phyloP scores from a whole-genome alignment of 2,329 filamentous ascomycete genomes.

The Annulohypoxylon truncatum region DNA sequence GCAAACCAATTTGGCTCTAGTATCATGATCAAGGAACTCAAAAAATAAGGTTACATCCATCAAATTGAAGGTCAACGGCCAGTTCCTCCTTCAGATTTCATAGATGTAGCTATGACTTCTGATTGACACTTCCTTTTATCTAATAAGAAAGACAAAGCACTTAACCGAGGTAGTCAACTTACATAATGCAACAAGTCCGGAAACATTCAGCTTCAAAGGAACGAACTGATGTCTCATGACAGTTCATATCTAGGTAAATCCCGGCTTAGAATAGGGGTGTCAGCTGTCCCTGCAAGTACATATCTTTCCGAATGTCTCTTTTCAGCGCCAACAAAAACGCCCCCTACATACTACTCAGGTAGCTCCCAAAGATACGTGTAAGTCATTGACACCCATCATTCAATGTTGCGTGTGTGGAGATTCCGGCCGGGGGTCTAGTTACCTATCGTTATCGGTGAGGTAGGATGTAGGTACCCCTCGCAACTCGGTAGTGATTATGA shows the following conservation, averaged over 20 bases:
- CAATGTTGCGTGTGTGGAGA: conserved; percentile 24
- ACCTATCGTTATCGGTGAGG: conserved; percentile 33
- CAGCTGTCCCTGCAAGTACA: conserved; percentile 9
- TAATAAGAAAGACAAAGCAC: neutral
- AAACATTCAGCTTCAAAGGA: conserved; percentile 29
- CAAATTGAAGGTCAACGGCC: neutral
- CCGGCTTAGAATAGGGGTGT: neutral
- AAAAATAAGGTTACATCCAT: neutral
- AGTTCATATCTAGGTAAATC: neutral
- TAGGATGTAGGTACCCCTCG: conserved; percentile 11
- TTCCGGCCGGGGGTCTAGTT: conserved; percentile 14
- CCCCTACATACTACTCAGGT: conserved; percentile 5
- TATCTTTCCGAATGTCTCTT: conserved; percentile 1
- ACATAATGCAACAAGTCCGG: conserved; percentile 12
- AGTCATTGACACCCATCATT: conserved; percentile 24
- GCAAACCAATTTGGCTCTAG: neutral
- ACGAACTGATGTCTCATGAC: conserved; percentile 1
- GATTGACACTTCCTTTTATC: neutral
- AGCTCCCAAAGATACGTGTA: conserved; percentile 18
- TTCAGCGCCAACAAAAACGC: conserved; percentile 19
- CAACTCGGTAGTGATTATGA: neutral
- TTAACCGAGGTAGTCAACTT: neutral
- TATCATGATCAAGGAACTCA: neutral
- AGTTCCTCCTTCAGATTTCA: neutral
- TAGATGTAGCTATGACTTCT: conserved; percentile 1